Percentiles rank a stretch among this genome's conserved stretches.
phyloP scores from a whole-genome alignment of 2,329 filamentous ascomycete species.

The Samsoniella hepiali region DNA sequence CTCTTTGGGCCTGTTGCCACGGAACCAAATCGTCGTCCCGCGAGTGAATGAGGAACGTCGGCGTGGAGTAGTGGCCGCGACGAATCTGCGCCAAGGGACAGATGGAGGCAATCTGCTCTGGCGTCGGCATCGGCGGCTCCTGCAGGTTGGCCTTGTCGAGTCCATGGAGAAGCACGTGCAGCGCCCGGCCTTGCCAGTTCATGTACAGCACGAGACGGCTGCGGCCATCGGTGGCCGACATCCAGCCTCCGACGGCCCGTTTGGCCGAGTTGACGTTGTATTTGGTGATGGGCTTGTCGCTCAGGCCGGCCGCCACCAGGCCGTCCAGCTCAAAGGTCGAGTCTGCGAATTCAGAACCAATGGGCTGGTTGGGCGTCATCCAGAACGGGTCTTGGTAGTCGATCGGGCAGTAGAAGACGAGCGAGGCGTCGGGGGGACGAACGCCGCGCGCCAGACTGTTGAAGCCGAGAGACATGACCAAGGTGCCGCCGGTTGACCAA shows the following conservation, averaged over 20 bases:
- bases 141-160: constrained; percentile 15
- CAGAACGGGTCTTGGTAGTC: constrained; percentile 35
- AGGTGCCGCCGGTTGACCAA: constrained; percentile 37
- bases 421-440: constrained; percentile 38
- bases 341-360: constrained; percentile 7
- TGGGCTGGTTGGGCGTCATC: constrained; percentile 22
- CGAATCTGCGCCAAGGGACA: constrained; percentile 33
- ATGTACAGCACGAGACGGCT: constrained; percentile 39
- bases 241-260: constrained; percentile 9
- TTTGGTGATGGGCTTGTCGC: constrained; percentile 26
- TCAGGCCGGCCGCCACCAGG: constrained; percentile 26
- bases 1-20: constrained; percentile 26
- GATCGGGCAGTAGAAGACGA: constrained; percentile 43
- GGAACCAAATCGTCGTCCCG: constrained; percentile 34
- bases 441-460: constrained; percentile 32
- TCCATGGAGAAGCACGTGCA: constrained; percentile 36
- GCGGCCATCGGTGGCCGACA: constrained; percentile 31
- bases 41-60: constrained; percentile 34
- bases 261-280: constrained; percentile 3
- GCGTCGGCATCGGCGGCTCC: constrained; percentile 17
- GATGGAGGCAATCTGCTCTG: constrained; percentile 21
- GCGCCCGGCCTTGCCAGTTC: constrained; percentile 38
- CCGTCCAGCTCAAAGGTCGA: constrained; percentile 24
- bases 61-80: constrained; percentile 29
- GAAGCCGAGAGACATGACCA: constrained; percentile 44